Percentiles rank a stretch among this genome's conserved stretches.
phyloP scores from a whole-genome alignment of 163 green algal species.

The Trebouxia gelatinosa region DNA sequence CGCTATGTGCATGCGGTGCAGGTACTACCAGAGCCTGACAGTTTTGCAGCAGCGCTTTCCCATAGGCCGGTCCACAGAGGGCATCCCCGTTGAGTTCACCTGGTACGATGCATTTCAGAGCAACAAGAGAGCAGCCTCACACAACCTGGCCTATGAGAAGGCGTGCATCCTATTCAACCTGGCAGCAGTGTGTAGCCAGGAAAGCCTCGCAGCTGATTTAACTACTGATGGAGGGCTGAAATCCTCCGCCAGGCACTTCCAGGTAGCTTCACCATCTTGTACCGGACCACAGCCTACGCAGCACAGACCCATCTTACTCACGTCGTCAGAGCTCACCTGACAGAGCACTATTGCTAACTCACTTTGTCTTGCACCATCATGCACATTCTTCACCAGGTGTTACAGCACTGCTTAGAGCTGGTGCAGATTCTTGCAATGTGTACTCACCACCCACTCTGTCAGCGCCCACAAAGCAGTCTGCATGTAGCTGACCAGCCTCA shows the following conservation, averaged over 20 bases:
- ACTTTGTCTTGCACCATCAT: not conserved
- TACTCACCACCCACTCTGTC: not conserved
- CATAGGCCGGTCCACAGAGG: not conserved
- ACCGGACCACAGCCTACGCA: not conserved
- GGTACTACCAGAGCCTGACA: too few species aligned
- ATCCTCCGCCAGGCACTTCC: slow-evolving; percentile 15
- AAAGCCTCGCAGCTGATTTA: slow-evolving; percentile 10
- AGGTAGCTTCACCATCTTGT: not conserved
- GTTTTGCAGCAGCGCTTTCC: too few species aligned
- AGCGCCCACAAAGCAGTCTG: not conserved
- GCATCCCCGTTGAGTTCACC: not conserved
- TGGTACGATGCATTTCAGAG: slow-evolving; percentile 1
- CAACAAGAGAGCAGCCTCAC: not conserved
- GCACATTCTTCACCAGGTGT: not conserved
- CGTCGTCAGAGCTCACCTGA: not conserved
- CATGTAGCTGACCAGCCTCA: not conserved
- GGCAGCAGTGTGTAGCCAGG: slow-evolving; percentile 15
- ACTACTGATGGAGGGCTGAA: slow-evolving; percentile 23
- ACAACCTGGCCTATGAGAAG: slow-evolving; percentile 10
- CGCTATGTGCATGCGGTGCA: too few species aligned
- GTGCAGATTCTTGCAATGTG: not conserved
- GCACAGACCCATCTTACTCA: not conserved
- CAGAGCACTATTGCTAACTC: not conserved
- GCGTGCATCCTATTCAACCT: slow-evolving; percentile 24
- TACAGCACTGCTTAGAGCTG: not conserved